Conservation (phyloP, 2,329 filamentous ascomycete species). For the Scytalidium lignicola region DNA sequence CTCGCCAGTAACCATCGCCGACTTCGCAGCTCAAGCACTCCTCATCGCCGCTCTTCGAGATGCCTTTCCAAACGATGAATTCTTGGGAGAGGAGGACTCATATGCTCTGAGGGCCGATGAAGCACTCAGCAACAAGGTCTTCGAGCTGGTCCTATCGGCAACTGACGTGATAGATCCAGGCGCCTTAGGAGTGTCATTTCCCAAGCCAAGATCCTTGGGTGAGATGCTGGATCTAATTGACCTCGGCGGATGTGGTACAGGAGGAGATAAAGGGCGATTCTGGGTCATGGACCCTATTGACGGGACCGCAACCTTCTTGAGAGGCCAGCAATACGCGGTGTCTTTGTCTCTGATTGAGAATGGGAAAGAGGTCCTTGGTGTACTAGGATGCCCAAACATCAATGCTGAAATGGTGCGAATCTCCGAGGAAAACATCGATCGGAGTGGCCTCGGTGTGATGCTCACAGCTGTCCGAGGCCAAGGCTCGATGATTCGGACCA, state of each 20-base stretch:
- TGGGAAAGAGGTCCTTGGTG: conserved; percentile 50
- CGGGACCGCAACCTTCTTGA: conserved; percentile 58
- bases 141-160: conserved; percentile 2
- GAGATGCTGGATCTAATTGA: conserved; percentile 59
- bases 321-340: conserved; percentile 57
- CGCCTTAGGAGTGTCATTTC: neutral
- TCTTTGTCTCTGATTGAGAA: conserved; percentile 53
- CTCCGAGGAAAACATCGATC: conserved; percentile 35
- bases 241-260: conserved; percentile 41
- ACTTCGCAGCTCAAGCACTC: conserved; percentile 58
- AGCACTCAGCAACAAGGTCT: conserved; percentile 1
- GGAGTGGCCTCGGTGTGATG: conserved; percentile 41
- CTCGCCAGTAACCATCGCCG: conserved; percentile 56
- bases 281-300: conserved; percentile 64
- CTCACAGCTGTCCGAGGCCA: conserved; percentile 41
- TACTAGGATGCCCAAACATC: conserved; percentile 58
- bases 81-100: conserved; percentile 57
- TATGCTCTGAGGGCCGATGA: neutral
- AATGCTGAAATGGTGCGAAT: conserved; percentile 31
- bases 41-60: conserved; percentile 50
- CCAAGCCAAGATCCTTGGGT: conserved; percentile 39
- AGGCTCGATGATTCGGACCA: conserved; percentile 32
- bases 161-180: neutral
- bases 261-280: conserved; percentile 35
- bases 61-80: conserved; percentile 47